Evolutionary conservation across 225 moss, liverwort and hornwort genomes (phyloP), one percentile per base, ranked within the genome.

Genomic region (Pleurozium schreberi): DNA sequence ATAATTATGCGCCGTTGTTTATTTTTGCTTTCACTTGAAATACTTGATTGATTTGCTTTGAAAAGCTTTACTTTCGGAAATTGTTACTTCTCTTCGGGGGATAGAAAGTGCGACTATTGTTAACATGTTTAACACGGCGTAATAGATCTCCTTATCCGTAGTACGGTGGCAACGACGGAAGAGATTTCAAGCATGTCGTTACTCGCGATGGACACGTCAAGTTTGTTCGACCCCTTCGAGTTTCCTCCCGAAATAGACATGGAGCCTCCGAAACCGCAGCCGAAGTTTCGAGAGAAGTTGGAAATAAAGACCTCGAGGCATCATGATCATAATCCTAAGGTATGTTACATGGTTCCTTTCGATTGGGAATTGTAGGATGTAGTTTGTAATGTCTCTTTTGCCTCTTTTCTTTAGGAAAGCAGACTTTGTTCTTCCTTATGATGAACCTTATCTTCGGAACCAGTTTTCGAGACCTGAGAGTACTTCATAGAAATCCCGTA

Each of bases 151-250:
- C 18, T 80, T 23, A 22, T 55, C 83, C 80, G 40, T 70, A 62
- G 16, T 28, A 67, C 30, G 61, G 78, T 40, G 76, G 85, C 61
- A 69, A 53, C 87, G 85, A 78, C 73, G 60, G 82, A 71, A 71
- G 87, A 85, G n/a, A 18, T 84, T 88, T 69, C 25, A 89, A 91
- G 75, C 45, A 94, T 94, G 94, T 94, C 94, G 87, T 87, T 94
- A 89, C 90, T 94, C 69, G 88, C 94, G 19, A 94, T 94, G 94
- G 94, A 94, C 59, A 93, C 94, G 83, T 93, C 94, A 69, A 93
- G 94, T 92, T 82, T 94, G 83, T 94, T 94, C 62, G 94, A 94
- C 60, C 93, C 93, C 20, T 94, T 94, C 81, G 93, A 93, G 89
- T 93, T 93, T 93, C 90, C 94, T 58, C 88, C 62, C 12, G 94